Evolutionary conservation across 2,329 filamentous ascomycete genomes (phyloP).

Genomic region (Pseudomassariella vexata): DNA sequence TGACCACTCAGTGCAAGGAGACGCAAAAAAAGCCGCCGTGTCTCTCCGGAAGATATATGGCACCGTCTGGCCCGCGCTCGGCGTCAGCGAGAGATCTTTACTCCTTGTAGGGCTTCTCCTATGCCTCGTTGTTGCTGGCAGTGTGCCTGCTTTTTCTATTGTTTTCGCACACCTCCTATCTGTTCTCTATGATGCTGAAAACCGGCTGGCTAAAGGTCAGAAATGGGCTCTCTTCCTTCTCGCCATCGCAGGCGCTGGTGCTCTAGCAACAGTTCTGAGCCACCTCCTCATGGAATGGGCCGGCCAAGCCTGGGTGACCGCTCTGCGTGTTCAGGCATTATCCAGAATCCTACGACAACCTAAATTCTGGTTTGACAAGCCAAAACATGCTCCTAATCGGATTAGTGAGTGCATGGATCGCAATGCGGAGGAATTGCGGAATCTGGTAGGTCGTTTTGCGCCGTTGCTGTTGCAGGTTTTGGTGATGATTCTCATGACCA

Average conservation of each 20-base stretch:
- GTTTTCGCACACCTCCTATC: slow-evolving; percentile 67
- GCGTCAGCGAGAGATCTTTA: slow-evolving; percentile 40
- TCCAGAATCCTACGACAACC: slow-evolving; percentile 69
- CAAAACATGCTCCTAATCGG: slow-evolving; percentile 55
- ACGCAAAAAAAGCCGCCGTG: slow-evolving; percentile 44
- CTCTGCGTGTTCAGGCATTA: slow-evolving; percentile 62
- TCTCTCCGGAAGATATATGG: slow-evolving; percentile 51
- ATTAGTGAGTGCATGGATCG: slow-evolving; percentile 71
- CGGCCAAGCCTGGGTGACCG: slow-evolving; percentile 73
- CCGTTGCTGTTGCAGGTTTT: slow-evolving; percentile 62
- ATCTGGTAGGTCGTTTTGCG: slow-evolving; percentile 72
- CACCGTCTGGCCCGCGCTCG: slow-evolving; percentile 66
- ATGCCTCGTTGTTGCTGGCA: slow-evolving; percentile 58
- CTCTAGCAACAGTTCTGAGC: slow-evolving; percentile 56
- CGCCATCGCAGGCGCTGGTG: slow-evolving; percentile 62
- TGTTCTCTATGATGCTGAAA: slow-evolving; percentile 57
- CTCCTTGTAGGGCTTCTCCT: slow-evolving; percentile 56
- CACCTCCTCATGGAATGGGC: slow-evolving; percentile 67
- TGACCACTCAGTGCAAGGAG: slow-evolving; percentile 63
- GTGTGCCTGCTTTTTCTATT: slow-evolving; percentile 71
- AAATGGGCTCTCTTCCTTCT: slow-evolving; percentile 68
- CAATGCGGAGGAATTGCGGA: slow-evolving; percentile 82
- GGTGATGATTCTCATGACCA: slow-evolving; percentile 61
- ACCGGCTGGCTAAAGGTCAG: slow-evolving; percentile 41
- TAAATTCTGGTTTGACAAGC: slow-evolving; percentile 69